Base-by-base conservation (phyloP, 2,329 filamentous ascomycete species). In the Plectosphaerella plurivora region DNA sequence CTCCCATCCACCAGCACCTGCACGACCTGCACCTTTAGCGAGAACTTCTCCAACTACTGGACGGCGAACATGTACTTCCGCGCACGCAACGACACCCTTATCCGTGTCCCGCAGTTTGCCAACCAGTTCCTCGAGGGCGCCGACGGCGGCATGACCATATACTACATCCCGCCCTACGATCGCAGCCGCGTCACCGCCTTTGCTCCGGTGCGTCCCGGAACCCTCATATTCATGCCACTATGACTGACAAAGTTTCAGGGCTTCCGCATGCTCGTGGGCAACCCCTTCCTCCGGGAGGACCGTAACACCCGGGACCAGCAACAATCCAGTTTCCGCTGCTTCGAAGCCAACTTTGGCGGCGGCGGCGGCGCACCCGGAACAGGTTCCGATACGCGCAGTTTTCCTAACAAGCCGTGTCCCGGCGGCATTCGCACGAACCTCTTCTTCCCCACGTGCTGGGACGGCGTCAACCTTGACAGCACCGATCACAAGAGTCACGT, bases 371-470 rank as follows among this genome's bases (percentile, higher is more conserved):
- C 49, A 4, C 11, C 52, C 33, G 64, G 61, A 39, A 66, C 70
- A 14, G 20, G 49, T 25, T 9, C 18, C 20, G 49, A 51, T 22
- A 51, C 49, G 4, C 9, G 39, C 16, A 6, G 18, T 15, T 65
- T 9, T 55, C 68, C 14, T 69, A 65, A 51, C 57, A 63, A 62
- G 64, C 25, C 63, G 62, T 2, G 52, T 61, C 9, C 62, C 59
- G 49, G 49, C n/a, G 49, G 49, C 15, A 51, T 51, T 41, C 49
- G 49, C 16, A 33, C 49, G 25, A 51, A 45, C 41, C 20, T 51
- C 49, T 45, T 74, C 62, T 78, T 79, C 59, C 76, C 76, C 3
- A 71, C 70, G 15, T 83, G 83, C 70, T 86, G 83, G 83, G 74
- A 87, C 55, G 83, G 83, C 35, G 68, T 70, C 45, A 75, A 83